Evolutionary conservation across 1,284 basidiomycete species (phyloP), one percentile per base, ranked within the genome.

Genomic region (Vanrija pseudolonga): DNA sequence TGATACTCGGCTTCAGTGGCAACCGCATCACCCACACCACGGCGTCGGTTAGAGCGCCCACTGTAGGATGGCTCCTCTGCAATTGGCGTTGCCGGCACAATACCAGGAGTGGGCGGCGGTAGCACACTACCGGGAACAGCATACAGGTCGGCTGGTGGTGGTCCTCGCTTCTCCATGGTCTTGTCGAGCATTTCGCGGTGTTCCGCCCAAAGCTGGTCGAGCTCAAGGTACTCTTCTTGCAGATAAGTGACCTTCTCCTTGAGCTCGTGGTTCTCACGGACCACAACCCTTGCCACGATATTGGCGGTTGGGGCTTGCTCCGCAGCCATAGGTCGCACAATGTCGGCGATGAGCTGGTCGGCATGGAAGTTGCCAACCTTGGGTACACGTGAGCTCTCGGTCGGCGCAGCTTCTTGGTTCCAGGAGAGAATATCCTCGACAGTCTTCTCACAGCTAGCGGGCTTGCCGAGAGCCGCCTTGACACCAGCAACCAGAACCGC

Each of bases 1-100:
- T 97, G 89, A 84, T 97, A 94, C 79, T 98, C 95, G 53, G 96
- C 83, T 73, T 98, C 95, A 18, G 92, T 93, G 2, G 91, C 85
- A 12, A 95, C 93, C 7, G 90, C 87, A 73, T 98, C 94, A 20
- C 91, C 90, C 59, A 55, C 59, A 20, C 60, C 62, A 47, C 69
- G 59, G 18, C 66, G 60, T 14, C 70, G 64, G 37, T 64, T 68
- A 19, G 63, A 64, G 15, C 68, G 62, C 12, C 32, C 32, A 12
- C 32, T 32, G 32, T 32, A 32, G 3, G 64, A 57, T 1, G 58
- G 55, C 24, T 74, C 72, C 37, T 74, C 71, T 12, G 50, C 48
- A 8, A 65, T 53, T 6, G 63, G 61, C 7, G 63, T 59, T 8
- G 65, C 54, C 0, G 69, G 69, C 0, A 64, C 62, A 0, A 59